phyloP scores from a whole-genome alignment of 73 alveolate genomes.

The Paramecium octaurelia region DNA sequence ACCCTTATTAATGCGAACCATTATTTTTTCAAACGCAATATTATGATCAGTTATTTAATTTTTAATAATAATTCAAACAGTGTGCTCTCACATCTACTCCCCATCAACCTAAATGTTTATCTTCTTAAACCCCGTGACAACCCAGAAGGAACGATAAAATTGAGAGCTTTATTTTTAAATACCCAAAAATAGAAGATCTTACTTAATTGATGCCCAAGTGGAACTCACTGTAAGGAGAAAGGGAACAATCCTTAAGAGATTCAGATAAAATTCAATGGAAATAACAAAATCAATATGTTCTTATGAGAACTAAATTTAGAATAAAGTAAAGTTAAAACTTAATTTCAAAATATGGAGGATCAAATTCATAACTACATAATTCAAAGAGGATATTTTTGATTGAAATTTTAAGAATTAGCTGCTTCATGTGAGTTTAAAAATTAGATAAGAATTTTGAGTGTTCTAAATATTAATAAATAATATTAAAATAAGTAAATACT shows the following conservation, averaged over 20 bases:
- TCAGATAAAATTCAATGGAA: neutral
- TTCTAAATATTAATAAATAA: neutral
- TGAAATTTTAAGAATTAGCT: no score
- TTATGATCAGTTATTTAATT: neutral
- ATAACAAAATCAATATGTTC: no score
- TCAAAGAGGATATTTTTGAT: no score
- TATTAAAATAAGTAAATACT: neutral
- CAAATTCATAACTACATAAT: no score
- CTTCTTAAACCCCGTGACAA: neutral
- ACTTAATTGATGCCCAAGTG: no score
- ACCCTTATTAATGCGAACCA: neutral
- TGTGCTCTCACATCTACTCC: neutral
- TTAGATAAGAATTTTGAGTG: neutral
- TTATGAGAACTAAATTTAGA: neutral
- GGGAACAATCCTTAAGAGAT: no score
- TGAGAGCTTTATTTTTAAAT: neutral
- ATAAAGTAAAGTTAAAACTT: no score
- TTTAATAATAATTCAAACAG: neutral
- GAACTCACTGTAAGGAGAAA: no score
- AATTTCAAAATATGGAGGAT: no score
- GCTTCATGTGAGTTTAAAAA: neutral
- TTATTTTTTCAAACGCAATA: neutral
- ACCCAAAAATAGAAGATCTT: neutral
- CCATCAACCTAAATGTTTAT: neutral
- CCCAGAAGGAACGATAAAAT: neutral